Percentiles rank a stretch among this genome's conserved stretches.
Conservation (phyloP, 148 eudicot species). For the Rhododendron williamsianum region DNA sequence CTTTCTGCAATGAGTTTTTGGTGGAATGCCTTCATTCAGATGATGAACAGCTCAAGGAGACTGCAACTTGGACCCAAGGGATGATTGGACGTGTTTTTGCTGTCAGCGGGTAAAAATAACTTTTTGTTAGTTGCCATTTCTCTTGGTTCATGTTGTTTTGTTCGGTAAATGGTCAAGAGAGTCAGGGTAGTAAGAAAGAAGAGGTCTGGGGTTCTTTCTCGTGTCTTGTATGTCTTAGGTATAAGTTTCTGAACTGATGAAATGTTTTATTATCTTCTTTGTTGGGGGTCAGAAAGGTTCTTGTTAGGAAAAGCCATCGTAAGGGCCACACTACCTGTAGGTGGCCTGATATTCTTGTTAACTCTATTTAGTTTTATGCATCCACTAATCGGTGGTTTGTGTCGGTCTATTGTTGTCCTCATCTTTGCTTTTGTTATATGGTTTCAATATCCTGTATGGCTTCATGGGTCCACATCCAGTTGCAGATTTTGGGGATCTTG, state of each 20-base stretch:
- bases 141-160: constrained; percentile 10
- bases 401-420: not conserved
- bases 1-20: constrained; percentile 42
- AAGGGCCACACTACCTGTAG: not conserved
- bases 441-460: not conserved
- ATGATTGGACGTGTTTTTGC: constrained; percentile 50
- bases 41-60: constrained; percentile 54
- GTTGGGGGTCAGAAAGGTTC: constrained; percentile 8
- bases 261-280: constrained; percentile 8
- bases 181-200: not conserved
- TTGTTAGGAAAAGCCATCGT: constrained; percentile 3
- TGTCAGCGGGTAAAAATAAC: constrained; percentile 10
- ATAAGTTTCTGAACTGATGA: constrained; percentile 12
- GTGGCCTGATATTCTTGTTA: constrained; percentile 11
- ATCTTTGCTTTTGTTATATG: not conserved
- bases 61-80: constrained; percentile 56
- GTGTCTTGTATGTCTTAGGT: constrained; percentile 1
- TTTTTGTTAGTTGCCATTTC: not conserved
- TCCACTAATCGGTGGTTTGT: constrained; percentile 21
- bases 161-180: constrained; percentile 4
- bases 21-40: constrained; percentile 48
- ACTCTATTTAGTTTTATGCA: constrained; percentile 14
- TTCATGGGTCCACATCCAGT: not conserved
- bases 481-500: not conserved
- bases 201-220: not conserved